phyloP scores from a whole-genome alignment of 1,284 basidiomycete species.

The Cryptococcus sp. region DNA sequence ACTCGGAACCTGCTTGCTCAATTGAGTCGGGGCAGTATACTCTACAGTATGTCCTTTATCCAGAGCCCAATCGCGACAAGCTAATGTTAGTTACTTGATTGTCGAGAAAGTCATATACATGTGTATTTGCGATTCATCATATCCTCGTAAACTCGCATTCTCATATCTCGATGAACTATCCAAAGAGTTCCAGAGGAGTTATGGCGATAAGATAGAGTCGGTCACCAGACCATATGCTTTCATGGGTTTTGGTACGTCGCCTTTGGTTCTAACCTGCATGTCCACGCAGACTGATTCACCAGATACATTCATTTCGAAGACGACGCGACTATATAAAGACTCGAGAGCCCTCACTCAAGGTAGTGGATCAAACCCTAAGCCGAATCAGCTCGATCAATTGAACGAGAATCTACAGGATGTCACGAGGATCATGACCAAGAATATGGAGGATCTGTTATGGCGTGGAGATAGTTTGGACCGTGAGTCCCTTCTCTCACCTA shows the following conservation, averaged over 20 bases:
- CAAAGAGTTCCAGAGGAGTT: constrained; percentile 89
- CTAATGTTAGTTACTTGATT: constrained; percentile 76
- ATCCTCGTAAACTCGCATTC: constrained; percentile 96
- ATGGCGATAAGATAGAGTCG: constrained; percentile 80
- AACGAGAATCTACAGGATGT: constrained; percentile 98
- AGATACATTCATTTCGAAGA: constrained; percentile 99
- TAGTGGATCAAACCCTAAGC: constrained; percentile 18
- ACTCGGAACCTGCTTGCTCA: constrained; percentile 90
- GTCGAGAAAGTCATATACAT: constrained; percentile 89
- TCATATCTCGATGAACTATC: constrained; percentile 95
- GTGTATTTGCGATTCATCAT: constrained; percentile 92
- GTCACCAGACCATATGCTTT: constrained; percentile 90
- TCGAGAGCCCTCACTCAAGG: constrained; percentile 70
- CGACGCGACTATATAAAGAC: constrained; percentile 89
- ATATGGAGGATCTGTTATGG: constrained; percentile 99
- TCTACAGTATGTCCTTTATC: constrained; percentile 64
- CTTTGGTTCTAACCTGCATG: neutral
- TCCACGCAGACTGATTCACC: constrained; percentile 1
- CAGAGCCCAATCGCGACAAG: neutral
- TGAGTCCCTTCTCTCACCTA: constrained; percentile 47
- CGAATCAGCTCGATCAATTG: constrained; percentile 68
- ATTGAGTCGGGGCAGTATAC: constrained; percentile 95
- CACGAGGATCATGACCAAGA: constrained; percentile 99
- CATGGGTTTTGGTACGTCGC: constrained; percentile 78
- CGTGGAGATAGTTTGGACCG: constrained; percentile 93